These are phyloP conservation scores for Botrytis tulipae DNA, from an alignment of 2,329 filamentous ascomycete species.

Conservation along the genomic window DNA sequence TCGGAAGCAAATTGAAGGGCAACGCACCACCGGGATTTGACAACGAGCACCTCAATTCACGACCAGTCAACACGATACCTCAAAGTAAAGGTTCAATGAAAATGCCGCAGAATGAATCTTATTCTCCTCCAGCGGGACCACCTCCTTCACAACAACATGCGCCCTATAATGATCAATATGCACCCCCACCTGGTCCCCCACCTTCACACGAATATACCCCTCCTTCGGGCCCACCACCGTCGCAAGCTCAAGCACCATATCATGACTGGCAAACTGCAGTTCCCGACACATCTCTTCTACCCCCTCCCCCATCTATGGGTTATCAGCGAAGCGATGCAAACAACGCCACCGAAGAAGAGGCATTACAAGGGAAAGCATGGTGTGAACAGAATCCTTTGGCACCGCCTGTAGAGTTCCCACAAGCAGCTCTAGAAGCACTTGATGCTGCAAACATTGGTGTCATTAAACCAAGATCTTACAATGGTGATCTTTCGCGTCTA, in stretches of 20 bases:
- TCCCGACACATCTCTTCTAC: conserved; percentile 69
- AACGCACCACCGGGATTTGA: conserved; percentile 26
- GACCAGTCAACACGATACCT: conserved; percentile 29
- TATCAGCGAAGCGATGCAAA: conserved; percentile 64
- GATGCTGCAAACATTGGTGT: conserved; percentile 53
- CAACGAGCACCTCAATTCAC: conserved; percentile 27
- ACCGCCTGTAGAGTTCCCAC: conserved; percentile 50
- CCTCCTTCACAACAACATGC: conserved; percentile 36
- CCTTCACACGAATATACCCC: conserved; percentile 43
- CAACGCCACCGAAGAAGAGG: conserved; percentile 65
- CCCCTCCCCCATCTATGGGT: conserved; percentile 67
- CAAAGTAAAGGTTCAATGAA: conserved; percentile 26
- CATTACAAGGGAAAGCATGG: conserved; percentile 65
- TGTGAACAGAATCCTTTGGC: conserved; percentile 59
- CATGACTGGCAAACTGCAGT: conserved; percentile 72
- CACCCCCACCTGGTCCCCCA: conserved; percentile 29
- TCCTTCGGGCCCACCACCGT: conserved; percentile 42
- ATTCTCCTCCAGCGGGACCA: conserved; percentile 38
- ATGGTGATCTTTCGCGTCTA: conserved; percentile 47
- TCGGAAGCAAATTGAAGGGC: conserved; percentile 32
- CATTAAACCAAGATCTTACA: conserved; percentile 50
- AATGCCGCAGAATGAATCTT: conserved; percentile 33
- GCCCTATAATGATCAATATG: conserved; percentile 24
- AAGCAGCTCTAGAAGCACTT: conserved; percentile 48
- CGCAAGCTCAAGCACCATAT: conserved; percentile 39